Percentiles rank a stretch among this genome's conserved stretches.
phyloP scores from a whole-genome alignment of 2,329 filamentous ascomycete genomes.

The Boeremia exigua region DNA sequence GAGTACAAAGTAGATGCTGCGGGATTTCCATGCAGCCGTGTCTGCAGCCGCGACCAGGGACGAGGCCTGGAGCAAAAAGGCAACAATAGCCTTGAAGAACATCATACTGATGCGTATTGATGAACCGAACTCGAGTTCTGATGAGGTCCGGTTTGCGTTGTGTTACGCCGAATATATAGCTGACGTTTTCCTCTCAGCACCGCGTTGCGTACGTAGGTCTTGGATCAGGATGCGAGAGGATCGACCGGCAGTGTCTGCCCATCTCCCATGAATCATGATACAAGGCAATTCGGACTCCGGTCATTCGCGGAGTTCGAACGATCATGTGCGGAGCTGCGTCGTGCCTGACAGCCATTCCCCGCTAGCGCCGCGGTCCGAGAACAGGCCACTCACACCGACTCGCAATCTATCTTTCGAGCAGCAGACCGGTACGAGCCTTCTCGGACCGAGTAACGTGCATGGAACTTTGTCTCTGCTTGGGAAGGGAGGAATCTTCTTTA shows the following conservation, averaged over 20 bases:
- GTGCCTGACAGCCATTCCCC: conserved; percentile 14
- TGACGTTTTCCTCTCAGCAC: conserved; percentile 2
- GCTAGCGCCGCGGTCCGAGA: conserved; percentile 13
- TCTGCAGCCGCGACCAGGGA: conserved; percentile 37
- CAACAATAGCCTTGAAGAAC: conserved; percentile 22
- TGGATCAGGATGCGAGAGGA: conserved; percentile 8
- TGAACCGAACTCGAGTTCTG: not conserved
- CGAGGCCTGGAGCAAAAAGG: conserved; percentile 24
- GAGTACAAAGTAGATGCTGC: conserved; percentile 46
- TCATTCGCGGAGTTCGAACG: conserved; percentile 9
- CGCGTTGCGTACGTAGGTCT: conserved; percentile 1
- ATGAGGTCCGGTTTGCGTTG: not conserved
- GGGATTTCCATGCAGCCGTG: conserved; percentile 45
- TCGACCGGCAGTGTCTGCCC: not conserved
- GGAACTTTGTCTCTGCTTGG: conserved; percentile 2
- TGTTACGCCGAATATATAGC: conserved; percentile 11
- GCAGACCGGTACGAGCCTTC: conserved; percentile 4
- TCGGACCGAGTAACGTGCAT: conserved; percentile 17
- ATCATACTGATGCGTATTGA: conserved; percentile 20
- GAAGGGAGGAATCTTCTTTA: conserved; percentile 3
- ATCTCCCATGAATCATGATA: conserved; percentile 8
- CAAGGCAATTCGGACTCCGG: conserved; percentile 1
- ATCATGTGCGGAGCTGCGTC: conserved; percentile 10
- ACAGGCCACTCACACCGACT: conserved; percentile 1
- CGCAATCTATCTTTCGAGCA: conserved; percentile 1